Conservation (phyloP, 78 protist genomes). For the Thecamonas trahens region DNA sequence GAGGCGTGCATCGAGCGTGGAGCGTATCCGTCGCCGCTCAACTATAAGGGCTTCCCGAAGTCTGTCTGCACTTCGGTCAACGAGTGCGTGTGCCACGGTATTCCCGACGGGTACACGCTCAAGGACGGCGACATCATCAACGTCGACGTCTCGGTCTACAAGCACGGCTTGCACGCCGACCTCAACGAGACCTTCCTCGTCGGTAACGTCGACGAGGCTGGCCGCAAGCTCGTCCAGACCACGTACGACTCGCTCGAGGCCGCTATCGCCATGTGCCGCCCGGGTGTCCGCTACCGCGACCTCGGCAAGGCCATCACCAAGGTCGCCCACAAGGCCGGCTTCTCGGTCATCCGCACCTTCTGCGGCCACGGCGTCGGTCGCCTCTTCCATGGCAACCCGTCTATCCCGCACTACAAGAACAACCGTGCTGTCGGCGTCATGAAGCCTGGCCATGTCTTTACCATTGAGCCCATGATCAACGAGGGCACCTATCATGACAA, state of each 20-base stretch:
- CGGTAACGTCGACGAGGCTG: constrained; percentile 69
- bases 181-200: constrained; percentile 80
- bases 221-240: constrained; percentile 35
- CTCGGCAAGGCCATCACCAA: constrained; percentile 67
- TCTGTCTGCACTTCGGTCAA: constrained; percentile 81
- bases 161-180: constrained; percentile 89
- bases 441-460: constrained; percentile 86
- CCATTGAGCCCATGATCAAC: constrained; percentile 97
- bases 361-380: constrained; percentile 93
- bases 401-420: constrained; percentile 70
- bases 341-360: constrained; percentile 60
- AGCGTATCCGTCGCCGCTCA: constrained; percentile 92
- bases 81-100: constrained; percentile 96
- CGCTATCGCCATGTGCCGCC: constrained; percentile 11
- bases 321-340: constrained; percentile 47
- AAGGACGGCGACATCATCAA: constrained; percentile 65
- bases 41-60: constrained; percentile 87
- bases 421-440: constrained; percentile 77
- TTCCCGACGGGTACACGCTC: constrained; percentile 80
- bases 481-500: constrained; percentile 43
- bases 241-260: constrained; percentile 21
- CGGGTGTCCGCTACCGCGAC: constrained; percentile 69
- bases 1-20: constrained; percentile 68
- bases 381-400: constrained; percentile 84
- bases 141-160: constrained; percentile 82